These are phyloP conservation scores for Ophiostoma triangulosporum DNA, from an alignment of 2,329 filamentous ascomycete genomes.

Conservation along the genomic window DNA sequence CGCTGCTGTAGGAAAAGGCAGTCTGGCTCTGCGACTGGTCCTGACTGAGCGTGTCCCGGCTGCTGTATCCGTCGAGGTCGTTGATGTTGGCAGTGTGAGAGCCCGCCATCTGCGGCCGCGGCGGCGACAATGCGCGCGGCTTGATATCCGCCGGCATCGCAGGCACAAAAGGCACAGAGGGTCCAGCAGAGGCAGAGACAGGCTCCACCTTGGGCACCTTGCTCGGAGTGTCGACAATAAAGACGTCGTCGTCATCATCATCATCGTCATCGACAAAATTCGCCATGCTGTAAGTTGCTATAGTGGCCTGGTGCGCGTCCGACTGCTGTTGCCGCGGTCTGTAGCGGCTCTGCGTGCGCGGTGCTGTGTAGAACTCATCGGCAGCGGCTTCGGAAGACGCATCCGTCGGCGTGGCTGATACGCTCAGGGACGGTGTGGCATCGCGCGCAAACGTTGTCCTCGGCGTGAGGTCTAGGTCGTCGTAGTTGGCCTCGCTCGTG, in stretches of 20 bases:
- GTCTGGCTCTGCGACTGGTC: background rate
- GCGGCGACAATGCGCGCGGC: background rate
- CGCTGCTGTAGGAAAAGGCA: constrained; percentile 6
- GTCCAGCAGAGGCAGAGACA: background rate
- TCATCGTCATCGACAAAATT: constrained; percentile 13
- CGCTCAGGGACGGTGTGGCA: constrained; percentile 9
- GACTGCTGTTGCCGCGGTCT: background rate
- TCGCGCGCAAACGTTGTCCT: constrained; percentile 1
- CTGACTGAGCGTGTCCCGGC: background rate
- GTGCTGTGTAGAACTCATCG: constrained; percentile 14
- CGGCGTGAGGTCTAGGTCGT: constrained; percentile 18
- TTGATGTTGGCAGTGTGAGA: background rate
- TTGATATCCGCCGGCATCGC: background rate
- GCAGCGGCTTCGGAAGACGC: constrained; percentile 6
- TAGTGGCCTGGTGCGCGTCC: background rate
- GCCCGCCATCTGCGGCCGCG: background rate
- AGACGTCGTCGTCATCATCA: constrained; percentile 20
- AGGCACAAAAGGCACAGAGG: background rate
- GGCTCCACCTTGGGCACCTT: constrained; percentile 17
- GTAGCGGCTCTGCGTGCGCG: background rate
- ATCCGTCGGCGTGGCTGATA: constrained; percentile 10
- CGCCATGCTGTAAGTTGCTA: constrained; percentile 11
- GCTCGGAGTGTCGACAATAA: constrained; percentile 24
- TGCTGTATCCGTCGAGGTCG: background rate
- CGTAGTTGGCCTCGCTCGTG: constrained; percentile 18